Evolutionary conservation across 2,329 filamentous ascomycete genomes (phyloP).

Genomic region (Dothideomycetes sp.): DNA sequence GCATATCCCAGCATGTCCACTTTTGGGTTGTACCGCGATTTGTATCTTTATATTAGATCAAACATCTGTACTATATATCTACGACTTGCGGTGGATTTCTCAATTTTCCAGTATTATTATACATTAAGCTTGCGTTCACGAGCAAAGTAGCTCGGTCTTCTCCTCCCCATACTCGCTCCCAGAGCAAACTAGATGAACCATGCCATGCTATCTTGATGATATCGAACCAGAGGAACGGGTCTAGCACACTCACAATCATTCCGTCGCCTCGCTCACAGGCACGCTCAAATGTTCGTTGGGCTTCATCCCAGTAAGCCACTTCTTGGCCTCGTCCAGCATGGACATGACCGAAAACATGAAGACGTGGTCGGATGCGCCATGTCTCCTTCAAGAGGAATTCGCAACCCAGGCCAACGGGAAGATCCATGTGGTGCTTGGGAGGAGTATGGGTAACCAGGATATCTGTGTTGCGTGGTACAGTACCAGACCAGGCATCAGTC

Average conservation of each 20-base stretch:
- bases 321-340: conserved; percentile 66
- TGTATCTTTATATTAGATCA: too few relatives aligned
- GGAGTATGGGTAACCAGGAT: conserved; percentile 75
- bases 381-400: conserved; percentile 52
- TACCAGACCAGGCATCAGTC: conserved; percentile 60
- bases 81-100: conserved; percentile 33
- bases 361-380: conserved; percentile 59
- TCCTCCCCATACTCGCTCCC: conserved; percentile 49
- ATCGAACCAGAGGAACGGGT: conserved; percentile 38
- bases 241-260: conserved; percentile 25
- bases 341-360: conserved; percentile 80
- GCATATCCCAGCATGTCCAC: too few relatives aligned
- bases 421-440: conserved; percentile 58
- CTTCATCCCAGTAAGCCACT: conserved; percentile 61
- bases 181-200: conserved; percentile 45
- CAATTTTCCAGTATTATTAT: conserved; percentile 35
- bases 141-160: conserved; percentile 31
- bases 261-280: conserved; percentile 36
- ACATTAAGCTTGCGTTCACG: conserved; percentile 51
- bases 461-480: conserved; percentile 61
- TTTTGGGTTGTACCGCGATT: too few relatives aligned
- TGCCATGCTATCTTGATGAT: conserved; percentile 39
- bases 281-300: conserved; percentile 61
- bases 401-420: conserved; percentile 50
- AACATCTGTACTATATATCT: conserved; percentile 14